Base-by-base conservation (phyloP, 1,284 basidiomycete genomes). In the Stygiomarasmius scandens region DNA sequence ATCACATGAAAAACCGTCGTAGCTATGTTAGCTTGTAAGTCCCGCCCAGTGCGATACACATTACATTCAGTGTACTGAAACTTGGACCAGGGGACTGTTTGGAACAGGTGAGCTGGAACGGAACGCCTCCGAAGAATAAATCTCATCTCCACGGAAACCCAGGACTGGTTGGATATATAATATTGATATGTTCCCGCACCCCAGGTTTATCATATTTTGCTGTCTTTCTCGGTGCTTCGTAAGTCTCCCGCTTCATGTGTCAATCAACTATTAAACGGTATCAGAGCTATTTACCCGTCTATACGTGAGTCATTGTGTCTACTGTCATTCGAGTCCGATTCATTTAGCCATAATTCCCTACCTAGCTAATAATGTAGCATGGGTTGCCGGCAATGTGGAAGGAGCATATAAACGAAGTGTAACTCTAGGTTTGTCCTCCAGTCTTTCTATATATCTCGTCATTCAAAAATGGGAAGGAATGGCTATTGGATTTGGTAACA, bases 371-470 rank as follows among this genome's bases (percentile, higher is more conserved):
- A 83, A 57, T 48, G 55, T 57, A 50, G 85, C 89, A 8, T 89
- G 88, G 85, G 81, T 84, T 27, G 84, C 84, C 29, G 87, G 87
- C 63, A 90, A 89, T 65, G 81, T 88, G n/a, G 88, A 91, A 73
- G 87, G 89, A 8, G 80, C 83, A 0, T 92, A 91, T 70, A 91
- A 91, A 64, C 85, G 89, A 23, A 86, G 86, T 61, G 88, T 90
- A 1, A 81, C 86, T 0, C 74, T 90, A 20, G 90, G 78, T 0
- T 86, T 89, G 84, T 79, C 84, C 6, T 87, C 89, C 55, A 80
- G 83, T 55, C 82, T 79, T 83, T 84, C 32, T 14, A 8, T 45
- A 12, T 1, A 16, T 51, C 38, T 55, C 48, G 25, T 34, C 29
- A 25, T 34, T 10, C 47, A 48, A 24, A 0, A 29, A 48, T 61